phyloP scores from a whole-genome alignment of 352 stramenopile species.

The Elongisporangium prolatum region DNA sequence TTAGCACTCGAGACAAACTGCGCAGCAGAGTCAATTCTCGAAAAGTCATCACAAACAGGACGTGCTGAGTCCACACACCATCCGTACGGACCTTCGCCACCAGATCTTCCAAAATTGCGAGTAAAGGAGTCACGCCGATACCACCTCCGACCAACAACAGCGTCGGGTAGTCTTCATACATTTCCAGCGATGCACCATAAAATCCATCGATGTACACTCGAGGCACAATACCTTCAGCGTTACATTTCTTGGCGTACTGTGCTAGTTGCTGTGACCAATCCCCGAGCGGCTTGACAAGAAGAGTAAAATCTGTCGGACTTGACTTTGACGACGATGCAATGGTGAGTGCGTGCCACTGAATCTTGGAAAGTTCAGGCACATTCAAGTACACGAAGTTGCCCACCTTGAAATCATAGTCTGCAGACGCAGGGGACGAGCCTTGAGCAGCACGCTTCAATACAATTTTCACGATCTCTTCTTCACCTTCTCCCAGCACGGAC shows the following conservation, averaged over 20 bases:
- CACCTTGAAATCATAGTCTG: conserved; percentile 41
- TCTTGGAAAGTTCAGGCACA: conserved; percentile 42
- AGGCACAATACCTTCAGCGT: conserved; percentile 16
- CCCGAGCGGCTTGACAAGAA: conserved; percentile 49
- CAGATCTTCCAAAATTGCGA: conserved; percentile 44
- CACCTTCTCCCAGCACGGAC: conserved; percentile 19
- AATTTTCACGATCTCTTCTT: conserved; percentile 42
- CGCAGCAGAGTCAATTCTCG: conserved; percentile 34
- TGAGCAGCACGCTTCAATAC: conserved; percentile 31
- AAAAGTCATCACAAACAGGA: conserved; percentile 36
- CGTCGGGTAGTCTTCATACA: conserved; percentile 43
- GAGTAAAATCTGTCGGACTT: conserved; percentile 26
- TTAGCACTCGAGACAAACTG: conserved; percentile 20
- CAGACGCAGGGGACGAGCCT: conserved; percentile 22
- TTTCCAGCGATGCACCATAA: conserved; percentile 38
- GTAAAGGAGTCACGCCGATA: conserved; percentile 39
- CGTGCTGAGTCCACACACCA: conserved; percentile 30
- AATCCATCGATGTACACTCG: conserved; percentile 54
- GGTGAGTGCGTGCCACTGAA: conserved; percentile 54
- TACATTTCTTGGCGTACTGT: conserved; percentile 34
- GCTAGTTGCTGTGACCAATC: conserved; percentile 40
- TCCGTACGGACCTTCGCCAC: conserved; percentile 20
- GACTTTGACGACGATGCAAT: conserved; percentile 47
- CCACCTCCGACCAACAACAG: conserved; percentile 39
- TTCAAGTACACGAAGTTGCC: conserved; percentile 57